These are phyloP conservation scores for rapeseed (Brassica napus) DNA, from an alignment of 345 rosid species.

Conservation along the genomic window Da-Ae NC_063449.1:37286001-37286500, in stretches of 20 bases:
- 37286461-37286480: constrained; percentile 37
- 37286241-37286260: constrained; percentile 28
- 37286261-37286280: constrained; percentile 28
- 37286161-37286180: no score
- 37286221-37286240: constrained; percentile 25
- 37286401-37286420: constrained; percentile 27
- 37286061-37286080: no score
- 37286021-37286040: constrained; percentile 12
- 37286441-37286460: constrained; percentile 32
- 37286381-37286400: constrained; percentile 19
- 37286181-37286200: no score
- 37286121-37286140: no score
- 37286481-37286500: constrained; percentile 34
- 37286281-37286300: constrained; percentile 25
- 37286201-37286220: no score
- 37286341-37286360: not conserved
- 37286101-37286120: no score
- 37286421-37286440: constrained; percentile 23
- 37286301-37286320: constrained; percentile 24
- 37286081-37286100: no score
- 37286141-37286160: no score
- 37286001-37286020: not conserved
- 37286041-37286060: constrained; percentile 25
- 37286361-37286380: not conserved
- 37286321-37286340: constrained; percentile 10